A percentile compares a stretch with the other conserved stretches of the same genome.
phyloP scores from a whole-genome alignment of 495 filamentous ascomycete genomes.

The Xylaria nigripes region DNA sequence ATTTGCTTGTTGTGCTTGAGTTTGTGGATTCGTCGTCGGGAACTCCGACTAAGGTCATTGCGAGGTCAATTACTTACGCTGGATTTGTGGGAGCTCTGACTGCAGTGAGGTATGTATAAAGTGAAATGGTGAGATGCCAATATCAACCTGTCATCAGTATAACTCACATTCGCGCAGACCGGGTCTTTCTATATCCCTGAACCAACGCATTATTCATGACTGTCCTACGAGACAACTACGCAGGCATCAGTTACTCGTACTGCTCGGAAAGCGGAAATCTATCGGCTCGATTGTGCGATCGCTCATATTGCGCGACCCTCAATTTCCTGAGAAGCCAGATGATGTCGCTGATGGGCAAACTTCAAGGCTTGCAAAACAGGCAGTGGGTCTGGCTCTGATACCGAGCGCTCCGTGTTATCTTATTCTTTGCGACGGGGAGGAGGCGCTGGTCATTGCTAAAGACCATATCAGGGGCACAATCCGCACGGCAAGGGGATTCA shows the following conservation, averaged over 20 bases:
- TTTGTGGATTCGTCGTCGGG: constrained; percentile 33
- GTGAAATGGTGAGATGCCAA: constrained; percentile 10
- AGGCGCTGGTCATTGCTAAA: constrained; percentile 48
- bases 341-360: not conserved
- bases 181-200: constrained; percentile 54
- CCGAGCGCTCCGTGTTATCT: constrained; percentile 35
- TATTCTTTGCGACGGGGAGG: constrained; percentile 43
- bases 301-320: not conserved
- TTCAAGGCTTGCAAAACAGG: not conserved
- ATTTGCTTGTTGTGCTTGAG: constrained; percentile 51
- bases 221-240: constrained; percentile 27
- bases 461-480: constrained; percentile 40
- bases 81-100: constrained; percentile 58
- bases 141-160: constrained; percentile 1
- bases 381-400: not conserved
- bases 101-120: constrained; percentile 37
- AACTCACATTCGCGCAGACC: constrained; percentile 7
- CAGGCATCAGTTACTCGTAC: constrained; percentile 45
- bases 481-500: constrained; percentile 39
- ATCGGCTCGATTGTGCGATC: constrained; percentile 23
- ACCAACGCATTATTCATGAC: constrained; percentile 51
- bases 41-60: constrained; percentile 38
- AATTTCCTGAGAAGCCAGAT: not conserved
- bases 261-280: constrained; percentile 49
- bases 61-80: constrained; percentile 52